Evolutionary conservation across 805 yeast species (phyloP), one percentile per base, ranked within the genome.

Genomic region (Cyberlindnera mississippiensis): DNA sequence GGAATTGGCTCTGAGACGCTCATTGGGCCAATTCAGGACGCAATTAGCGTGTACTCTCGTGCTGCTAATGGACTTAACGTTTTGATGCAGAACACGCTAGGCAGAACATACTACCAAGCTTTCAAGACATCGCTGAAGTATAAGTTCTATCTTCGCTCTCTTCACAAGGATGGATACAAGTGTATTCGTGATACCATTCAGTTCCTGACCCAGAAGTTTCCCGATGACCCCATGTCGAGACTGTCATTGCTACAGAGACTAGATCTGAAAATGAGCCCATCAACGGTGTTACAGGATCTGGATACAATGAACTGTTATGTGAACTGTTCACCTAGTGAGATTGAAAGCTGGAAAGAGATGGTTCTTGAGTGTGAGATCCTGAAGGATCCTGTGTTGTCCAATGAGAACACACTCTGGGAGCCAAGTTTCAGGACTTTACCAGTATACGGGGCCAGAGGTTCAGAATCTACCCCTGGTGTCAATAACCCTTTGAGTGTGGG

Each of bases 81-180:
- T 0, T 15, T 57, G 24, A 43, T 50, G 42, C 59, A 53, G 24
- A 46, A 51, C 15, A 42, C 49, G n/a, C 35, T 57, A 38, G 60
- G 56, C 1, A 35, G 44, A 1, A 35, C 33, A 3, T 53, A 56
- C 29, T 56, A 57, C 28, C 53, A 50, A 33, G 55, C 52, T 3
- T 55, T 57, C 39, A 57, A 57, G 38, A 29, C 52, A 2, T 48
- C 60, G 1, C 37, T 55, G 19, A 52, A 40, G 37, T 39, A 49
- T 31, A 57, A 56, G 39, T 53, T 53, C 37, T 45, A 37, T 30
- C 32, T 57, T 2, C 47, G 60, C 35, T 50, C 53, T 22, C 28
- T 57, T 10, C 35, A 46, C 13, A 52, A 47, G 19, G 57, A 55
- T 14, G 59, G 57, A 1, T 55, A 45, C 34, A 57, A 50, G 37